These are phyloP conservation scores for Dendrobium nobile DNA, from an alignment of 106 monocot genomes.

Conservation along the genomic window DNA sequence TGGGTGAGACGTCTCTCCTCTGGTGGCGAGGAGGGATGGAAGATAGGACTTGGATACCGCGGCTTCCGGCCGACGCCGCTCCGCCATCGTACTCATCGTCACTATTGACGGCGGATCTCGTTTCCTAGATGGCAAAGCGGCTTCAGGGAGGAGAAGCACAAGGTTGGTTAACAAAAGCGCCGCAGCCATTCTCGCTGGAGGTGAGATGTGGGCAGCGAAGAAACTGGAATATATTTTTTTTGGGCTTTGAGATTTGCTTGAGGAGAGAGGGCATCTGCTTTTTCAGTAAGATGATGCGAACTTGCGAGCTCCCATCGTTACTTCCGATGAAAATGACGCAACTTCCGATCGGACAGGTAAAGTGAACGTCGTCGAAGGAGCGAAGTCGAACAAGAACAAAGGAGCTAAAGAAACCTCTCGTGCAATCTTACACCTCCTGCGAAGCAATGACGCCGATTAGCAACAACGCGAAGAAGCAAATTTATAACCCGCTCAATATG, in stretches of 20 bases:
- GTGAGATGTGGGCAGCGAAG: too few species aligned
- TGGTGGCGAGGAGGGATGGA: neutral
- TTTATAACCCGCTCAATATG: too few species aligned
- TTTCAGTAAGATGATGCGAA: neutral
- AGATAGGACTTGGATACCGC: neutral
- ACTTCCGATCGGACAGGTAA: too few species aligned
- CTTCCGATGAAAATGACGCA: too few species aligned
- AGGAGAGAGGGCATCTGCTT: neutral
- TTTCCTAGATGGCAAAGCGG: neutral
- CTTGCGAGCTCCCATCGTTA: too few species aligned
- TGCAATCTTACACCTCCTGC: too few species aligned
- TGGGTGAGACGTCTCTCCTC: neutral
- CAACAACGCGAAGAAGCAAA: too few species aligned
- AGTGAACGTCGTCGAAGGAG: too few species aligned
- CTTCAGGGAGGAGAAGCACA: constrained; percentile 4
- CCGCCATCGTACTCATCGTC: neutral
- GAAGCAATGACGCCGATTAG: too few species aligned
- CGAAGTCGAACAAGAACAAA: too few species aligned
- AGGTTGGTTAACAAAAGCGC: constrained; percentile 24
- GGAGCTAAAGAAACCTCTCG: too few species aligned
- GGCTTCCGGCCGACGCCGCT: neutral
- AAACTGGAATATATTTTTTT: constrained; percentile 1
- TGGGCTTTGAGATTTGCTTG: too few species aligned
- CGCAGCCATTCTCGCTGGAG: neutral
- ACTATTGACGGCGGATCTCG: constrained; percentile 2